Evolutionary conservation across 2,329 filamentous ascomycete genomes (phyloP).

Genomic region (Fusarium sp.): DNA sequence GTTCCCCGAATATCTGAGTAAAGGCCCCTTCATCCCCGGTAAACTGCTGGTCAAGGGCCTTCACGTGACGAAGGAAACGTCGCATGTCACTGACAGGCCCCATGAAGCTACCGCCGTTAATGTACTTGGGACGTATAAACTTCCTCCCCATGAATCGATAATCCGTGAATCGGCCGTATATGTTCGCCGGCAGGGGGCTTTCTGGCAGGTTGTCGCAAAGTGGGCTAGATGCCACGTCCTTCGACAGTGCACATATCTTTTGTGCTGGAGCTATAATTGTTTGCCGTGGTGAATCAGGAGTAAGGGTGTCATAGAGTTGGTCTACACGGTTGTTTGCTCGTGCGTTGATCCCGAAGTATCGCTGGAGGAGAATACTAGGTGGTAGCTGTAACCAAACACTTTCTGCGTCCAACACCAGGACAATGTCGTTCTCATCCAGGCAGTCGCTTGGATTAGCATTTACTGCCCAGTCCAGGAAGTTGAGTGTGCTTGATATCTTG

Average conservation of each 20-base stretch:
- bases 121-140: conserved; percentile 38
- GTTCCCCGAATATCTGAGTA: conserved; percentile 44
- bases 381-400: conserved; percentile 45
- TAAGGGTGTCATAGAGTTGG: conserved; percentile 3
- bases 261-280: conserved; percentile 33
- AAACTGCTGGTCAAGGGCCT: conserved; percentile 21
- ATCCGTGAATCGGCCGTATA: conserved; percentile 30
- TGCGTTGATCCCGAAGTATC: conserved; percentile 34
- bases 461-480: conserved; percentile 36
- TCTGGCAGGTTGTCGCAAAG: conserved; percentile 32
- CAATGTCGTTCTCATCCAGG: conserved; percentile 38
- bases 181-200: conserved; percentile 19
- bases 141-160: conserved; percentile 6
- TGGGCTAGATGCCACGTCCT: conserved; percentile 23
- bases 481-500: conserved; percentile 43
- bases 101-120: conserved; percentile 46
- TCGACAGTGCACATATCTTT: conserved; percentile 28
- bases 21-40: conserved; percentile 45
- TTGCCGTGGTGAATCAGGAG: conserved; percentile 20
- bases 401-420: conserved; percentile 43
- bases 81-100: conserved; percentile 41
- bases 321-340: conserved; percentile 23
- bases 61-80: conserved; percentile 33
- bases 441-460: background rate
- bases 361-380: conserved; percentile 39